Base-by-base conservation (phyloP, 805 yeast species). In the Lipomyces anomalus region DNA sequence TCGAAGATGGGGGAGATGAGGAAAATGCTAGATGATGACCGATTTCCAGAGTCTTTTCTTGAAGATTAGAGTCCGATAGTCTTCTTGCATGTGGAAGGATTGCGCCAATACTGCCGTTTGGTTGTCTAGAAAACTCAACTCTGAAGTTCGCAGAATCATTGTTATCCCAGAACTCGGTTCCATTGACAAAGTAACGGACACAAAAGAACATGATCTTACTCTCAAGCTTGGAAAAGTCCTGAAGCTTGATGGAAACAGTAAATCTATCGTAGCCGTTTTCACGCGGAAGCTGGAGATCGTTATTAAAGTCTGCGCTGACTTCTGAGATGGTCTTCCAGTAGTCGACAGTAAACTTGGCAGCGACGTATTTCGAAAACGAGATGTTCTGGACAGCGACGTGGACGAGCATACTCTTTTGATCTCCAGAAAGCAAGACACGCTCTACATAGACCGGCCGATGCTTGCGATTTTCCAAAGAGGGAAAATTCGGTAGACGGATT, bases 381-480 rank as follows among this genome's bases (percentile, higher is more conserved):
- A 85, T 43, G 66, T 89, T 90, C 57, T 78, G 76, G 22, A 84
- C 96, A 2, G 90, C 84, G 38, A 89, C 70, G 43, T 79, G 80
- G 1, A 96, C 97, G 41, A 76, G 61, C 13, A 89, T 66, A 45
- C 68, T 69, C 47, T 73, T 72, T 53, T 75, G 75, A 52, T 82
- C 85, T 6, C 72, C 64, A 30, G 80, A 71, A 22, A 86, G 66
- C 54, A 76, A 76, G 3, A 82, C 62, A 40, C 78, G 67, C 53
- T 87, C 95, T 45, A 86, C 65, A 55, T 79, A 84, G 0, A 85
- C 82, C 26, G n/a, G 3, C 20, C 46, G 47, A n/a, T n/a, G n/a
- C n/a, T n/a, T n/a, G n/a, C n/a, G n/a, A n/a, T n/a, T n/a, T n/a
- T n/a, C n/a, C n/a, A n/a, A n/a, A 2, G 50, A n/a, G 3, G 58